These are phyloP conservation scores for Talaromyces albobiverticillius DNA, from an alignment of 2,329 filamentous ascomycete genomes.

Conservation along the genomic window DNA sequence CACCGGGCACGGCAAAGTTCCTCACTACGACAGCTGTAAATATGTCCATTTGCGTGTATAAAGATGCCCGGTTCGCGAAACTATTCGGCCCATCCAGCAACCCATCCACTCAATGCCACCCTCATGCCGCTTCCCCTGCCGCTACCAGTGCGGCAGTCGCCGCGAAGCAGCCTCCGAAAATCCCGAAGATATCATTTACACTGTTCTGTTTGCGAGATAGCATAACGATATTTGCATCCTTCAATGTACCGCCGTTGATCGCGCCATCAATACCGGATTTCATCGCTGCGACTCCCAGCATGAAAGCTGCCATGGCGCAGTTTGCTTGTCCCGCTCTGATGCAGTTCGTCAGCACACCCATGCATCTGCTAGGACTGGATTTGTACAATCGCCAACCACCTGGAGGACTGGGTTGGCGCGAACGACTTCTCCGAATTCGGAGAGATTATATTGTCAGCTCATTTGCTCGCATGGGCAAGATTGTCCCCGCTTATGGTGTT, in stretches of 20 bases:
- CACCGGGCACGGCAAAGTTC: constrained; percentile 77
- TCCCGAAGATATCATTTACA: constrained; percentile 68
- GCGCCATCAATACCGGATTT: constrained; percentile 64
- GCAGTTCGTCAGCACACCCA: constrained; percentile 75
- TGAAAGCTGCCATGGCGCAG: constrained; percentile 66
- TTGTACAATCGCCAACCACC: constrained; percentile 68
- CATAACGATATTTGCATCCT: constrained; percentile 85
- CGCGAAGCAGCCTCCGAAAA: constrained; percentile 36
- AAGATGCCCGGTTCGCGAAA: constrained; percentile 79
- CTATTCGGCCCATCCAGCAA: constrained; percentile 68
- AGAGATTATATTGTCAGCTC: constrained; percentile 74
- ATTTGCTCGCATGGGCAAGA: constrained; percentile 74
- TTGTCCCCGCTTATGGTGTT: constrained; percentile 84
- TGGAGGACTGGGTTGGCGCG: constrained; percentile 47
- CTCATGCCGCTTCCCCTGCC: constrained; percentile 33
- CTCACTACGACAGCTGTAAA: constrained; percentile 76
- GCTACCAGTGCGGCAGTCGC: constrained; percentile 18
- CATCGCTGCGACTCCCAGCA: constrained; percentile 42
- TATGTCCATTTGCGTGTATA: constrained; percentile 81
- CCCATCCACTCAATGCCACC: constrained; percentile 44
- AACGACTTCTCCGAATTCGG: constrained; percentile 66
- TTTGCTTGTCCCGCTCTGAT: constrained; percentile 76
- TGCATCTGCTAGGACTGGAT: constrained; percentile 82
- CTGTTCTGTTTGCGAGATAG: constrained; percentile 82
- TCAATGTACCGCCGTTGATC: constrained; percentile 80